phyloP scores from a whole-genome alignment of 2,329 filamentous ascomycete genomes.

The Penicillium italicum region DNA sequence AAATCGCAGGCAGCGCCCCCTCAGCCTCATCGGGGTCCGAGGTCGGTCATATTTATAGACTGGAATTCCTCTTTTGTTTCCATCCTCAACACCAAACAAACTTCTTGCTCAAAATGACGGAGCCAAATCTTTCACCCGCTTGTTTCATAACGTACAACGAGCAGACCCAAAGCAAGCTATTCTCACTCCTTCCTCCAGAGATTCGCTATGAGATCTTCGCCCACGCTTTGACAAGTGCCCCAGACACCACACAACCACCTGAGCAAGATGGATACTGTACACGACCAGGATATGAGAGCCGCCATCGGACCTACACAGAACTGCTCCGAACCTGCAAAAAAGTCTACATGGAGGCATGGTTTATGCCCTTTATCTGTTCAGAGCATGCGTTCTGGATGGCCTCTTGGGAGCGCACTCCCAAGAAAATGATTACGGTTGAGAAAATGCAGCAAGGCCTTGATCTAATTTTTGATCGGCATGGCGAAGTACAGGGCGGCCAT shows the following conservation, averaged over 20 bases:
- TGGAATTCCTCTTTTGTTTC: background rate
- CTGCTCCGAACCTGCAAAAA: constrained; percentile 46
- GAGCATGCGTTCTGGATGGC: constrained; percentile 44
- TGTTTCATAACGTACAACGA: background rate
- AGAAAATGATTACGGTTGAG: constrained; percentile 8
- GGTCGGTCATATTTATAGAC: background rate
- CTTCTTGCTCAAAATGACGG: background rate
- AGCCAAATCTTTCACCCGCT: background rate
- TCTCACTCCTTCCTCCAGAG: background rate
- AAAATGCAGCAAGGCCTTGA: constrained; percentile 18
- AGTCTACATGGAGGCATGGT: constrained; percentile 45
- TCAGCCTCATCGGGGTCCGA: background rate
- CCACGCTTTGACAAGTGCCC: background rate
- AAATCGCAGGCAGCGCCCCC: background rate
- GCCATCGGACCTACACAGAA: constrained; percentile 35
- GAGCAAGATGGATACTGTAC: background rate
- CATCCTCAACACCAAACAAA: background rate
- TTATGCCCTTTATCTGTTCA: constrained; percentile 40
- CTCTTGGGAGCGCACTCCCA: constrained; percentile 29
- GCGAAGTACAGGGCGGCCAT: constrained; percentile 28
- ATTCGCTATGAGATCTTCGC: background rate
- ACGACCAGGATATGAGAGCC: background rate
- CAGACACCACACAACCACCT: background rate
- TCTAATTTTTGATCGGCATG: constrained; percentile 20
- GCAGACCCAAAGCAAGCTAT: background rate